Evolutionary conservation across 2,329 filamentous ascomycete genomes (phyloP), one percentile per base, ranked within the genome.

Genomic region (Paecilomyces sp.): DNA sequence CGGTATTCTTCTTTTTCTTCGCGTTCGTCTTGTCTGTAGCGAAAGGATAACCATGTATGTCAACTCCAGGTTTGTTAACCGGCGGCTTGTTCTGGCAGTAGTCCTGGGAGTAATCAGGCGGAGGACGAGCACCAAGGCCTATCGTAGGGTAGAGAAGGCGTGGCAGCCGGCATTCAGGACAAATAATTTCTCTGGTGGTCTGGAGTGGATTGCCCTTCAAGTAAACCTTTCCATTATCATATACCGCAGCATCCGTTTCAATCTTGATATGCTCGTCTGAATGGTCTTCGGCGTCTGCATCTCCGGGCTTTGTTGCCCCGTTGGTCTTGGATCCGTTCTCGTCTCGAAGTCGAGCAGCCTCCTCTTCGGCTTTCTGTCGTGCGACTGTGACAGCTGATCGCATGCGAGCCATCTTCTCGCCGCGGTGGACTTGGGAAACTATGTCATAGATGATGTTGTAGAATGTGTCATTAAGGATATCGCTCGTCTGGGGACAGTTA

Each of bases 41-140:
- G 59, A 77, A 77, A 18, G 71, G 70, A 58, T 77, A 85, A 62
- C 84, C 85, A 67, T 87, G 85, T 57, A 87, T 84, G 66, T 87
- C 85, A 68, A 85, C 82, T 41, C 84, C 84, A 13, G 81, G 77
- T 61, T 80, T 74, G 59, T 79, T 79, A 54, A 85, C 81, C 76
- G 83, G 82, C 3, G 85, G 85, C 60, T 83, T 81, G 55, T 81
- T 79, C 67, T 81, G 81, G 72, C 85, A 87, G 71, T 87, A 87
- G 65, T 83, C 79, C 52, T 74, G 75, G 57, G 77, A 74, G 0
- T 83, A 79, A 66, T 81, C 78, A 56, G 81, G 81, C 18, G 74
- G 71, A 50, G 75, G 71, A 61, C 75, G 71, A 60, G 80, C 77
- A 24, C 81, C 81, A 58, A 77, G 75, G 24, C 82, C 82, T 58